Percentiles rank a stretch among this genome's conserved stretches.
These are phyloP conservation scores for Vigna angularis DNA, from an alignment of 306 rosid genomes.

Conservation along the genomic window DNA sequence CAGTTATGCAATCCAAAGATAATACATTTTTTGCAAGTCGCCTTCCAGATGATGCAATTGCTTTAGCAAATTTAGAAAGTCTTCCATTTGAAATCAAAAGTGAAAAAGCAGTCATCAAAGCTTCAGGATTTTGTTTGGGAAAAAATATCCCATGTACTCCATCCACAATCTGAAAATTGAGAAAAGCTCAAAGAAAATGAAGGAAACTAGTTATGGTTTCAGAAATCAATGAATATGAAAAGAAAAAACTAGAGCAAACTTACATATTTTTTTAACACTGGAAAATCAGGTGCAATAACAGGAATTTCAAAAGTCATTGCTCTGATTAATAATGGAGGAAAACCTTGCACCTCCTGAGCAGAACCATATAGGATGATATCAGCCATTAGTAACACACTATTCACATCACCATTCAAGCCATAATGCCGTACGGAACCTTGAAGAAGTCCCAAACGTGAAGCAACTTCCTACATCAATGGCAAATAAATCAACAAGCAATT, in stretches of 20 bases:
- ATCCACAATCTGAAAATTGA: constrained; percentile 64
- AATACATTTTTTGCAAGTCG: constrained; percentile 74
- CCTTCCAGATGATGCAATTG: constrained; percentile 87
- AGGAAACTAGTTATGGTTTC: constrained; percentile 27
- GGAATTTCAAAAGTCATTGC: constrained; percentile 94
- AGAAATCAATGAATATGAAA: constrained; percentile 43
- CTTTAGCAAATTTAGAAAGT: constrained; percentile 81
- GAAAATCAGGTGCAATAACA: constrained; percentile 82
- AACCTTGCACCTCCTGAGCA: constrained; percentile 88
- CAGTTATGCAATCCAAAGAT: constrained; percentile 81
- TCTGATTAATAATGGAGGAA: constrained; percentile 86
- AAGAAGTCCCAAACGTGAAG: constrained; percentile 86
- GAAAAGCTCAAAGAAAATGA: constrained; percentile 40
- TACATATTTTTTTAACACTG: constrained; percentile 78
- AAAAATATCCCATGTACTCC: constrained; percentile 81
- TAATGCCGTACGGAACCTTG: constrained; percentile 76
- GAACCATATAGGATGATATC: constrained; percentile 93
- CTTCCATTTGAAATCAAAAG: constrained; percentile 81
- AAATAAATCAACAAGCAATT: constrained; percentile 48
- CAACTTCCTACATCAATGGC: constrained; percentile 72
- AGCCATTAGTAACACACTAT: constrained; percentile 79
- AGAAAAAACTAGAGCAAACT: constrained; percentile 52
- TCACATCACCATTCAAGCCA: constrained; percentile 83
- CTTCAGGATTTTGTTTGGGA: constrained; percentile 78
- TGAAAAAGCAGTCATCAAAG: constrained; percentile 81